Percentiles rank a stretch among this genome's conserved stretches.
Evolutionary conservation across 176 grass and related monocot species (phyloP).

Genomic region (Aegilops sharonensis): DNA sequence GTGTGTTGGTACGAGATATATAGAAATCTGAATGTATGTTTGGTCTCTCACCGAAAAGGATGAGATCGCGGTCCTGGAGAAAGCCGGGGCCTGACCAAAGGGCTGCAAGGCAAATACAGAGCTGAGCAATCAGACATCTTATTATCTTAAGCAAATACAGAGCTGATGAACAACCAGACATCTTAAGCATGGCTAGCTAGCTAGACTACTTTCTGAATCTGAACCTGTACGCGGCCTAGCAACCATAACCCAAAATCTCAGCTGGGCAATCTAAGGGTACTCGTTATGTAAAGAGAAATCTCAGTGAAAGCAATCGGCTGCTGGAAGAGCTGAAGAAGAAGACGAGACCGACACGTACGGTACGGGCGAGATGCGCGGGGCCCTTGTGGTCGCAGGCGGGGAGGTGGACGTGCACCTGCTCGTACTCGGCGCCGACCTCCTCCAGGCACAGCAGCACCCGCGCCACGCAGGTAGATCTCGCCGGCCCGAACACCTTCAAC

Average conservation of each 20-base stretch:
- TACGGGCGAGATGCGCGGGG: conserved; percentile 31
- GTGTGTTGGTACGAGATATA: no score
- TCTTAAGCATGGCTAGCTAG: background rate
- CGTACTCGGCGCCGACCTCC: conserved; percentile 42
- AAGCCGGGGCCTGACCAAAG: conserved; percentile 48
- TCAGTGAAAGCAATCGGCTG: no score
- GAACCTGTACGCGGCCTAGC: no score
- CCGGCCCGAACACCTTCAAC: conserved; percentile 39
- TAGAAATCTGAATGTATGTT: background rate
- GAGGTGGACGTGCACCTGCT: conserved; percentile 33
- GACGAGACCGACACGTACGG: background rate
- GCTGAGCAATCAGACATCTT: no score
- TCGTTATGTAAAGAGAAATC: no score
- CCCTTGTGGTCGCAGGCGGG: conserved; percentile 41
- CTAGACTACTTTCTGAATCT: background rate
- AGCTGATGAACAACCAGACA: background rate
- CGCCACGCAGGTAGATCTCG: conserved; percentile 28
- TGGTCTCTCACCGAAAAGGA: conserved; percentile 23
- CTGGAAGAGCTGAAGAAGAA: no score
- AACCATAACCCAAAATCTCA: no score
- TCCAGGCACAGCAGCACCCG: conserved; percentile 37
- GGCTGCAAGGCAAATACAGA: no score
- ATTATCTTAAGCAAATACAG: background rate
- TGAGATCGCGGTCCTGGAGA: conserved; percentile 46
- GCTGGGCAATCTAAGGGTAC: no score